Conservation (phyloP, 2,329 filamentous ascomycete species). For the Diaporthe citri region DNA sequence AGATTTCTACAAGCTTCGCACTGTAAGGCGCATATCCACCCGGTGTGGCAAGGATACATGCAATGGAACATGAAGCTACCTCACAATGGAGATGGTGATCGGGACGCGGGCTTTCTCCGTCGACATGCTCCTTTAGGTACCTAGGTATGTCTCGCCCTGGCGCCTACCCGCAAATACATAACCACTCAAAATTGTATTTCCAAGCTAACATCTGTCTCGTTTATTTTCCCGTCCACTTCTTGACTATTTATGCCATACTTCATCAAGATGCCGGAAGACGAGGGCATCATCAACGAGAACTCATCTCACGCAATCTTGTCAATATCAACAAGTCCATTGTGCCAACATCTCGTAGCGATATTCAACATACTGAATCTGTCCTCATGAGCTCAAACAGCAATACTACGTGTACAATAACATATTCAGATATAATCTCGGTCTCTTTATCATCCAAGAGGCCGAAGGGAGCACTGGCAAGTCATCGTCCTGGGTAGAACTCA, state of each 20-base stretch:
- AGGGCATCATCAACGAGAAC: not conserved
- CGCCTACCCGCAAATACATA: not conserved
- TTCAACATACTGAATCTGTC: not conserved
- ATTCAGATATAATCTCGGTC: too few species aligned
- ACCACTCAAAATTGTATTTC: not conserved
- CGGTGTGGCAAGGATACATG: not conserved
- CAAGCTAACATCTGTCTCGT: not conserved
- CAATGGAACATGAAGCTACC: not conserved
- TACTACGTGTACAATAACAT: too few species aligned
- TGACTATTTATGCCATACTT: not conserved
- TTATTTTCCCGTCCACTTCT: not conserved
- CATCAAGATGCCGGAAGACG: not conserved
- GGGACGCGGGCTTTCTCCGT: not conserved
- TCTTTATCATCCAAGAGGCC: too few species aligned
- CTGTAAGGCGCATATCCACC: not conserved
- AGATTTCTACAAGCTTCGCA: not conserved
- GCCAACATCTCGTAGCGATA: not conserved
- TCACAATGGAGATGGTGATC: not conserved
- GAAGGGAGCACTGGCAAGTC: too few species aligned
- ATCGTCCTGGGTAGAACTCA: too few species aligned
- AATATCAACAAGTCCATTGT: not conserved
- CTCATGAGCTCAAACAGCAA: too few species aligned
- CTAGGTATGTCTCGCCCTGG: not conserved
- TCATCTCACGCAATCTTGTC: not conserved
- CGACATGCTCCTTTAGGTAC: not conserved